Conservation (phyloP, 2,329 filamentous ascomycete species). For the Chaetomium sp. region DNA sequence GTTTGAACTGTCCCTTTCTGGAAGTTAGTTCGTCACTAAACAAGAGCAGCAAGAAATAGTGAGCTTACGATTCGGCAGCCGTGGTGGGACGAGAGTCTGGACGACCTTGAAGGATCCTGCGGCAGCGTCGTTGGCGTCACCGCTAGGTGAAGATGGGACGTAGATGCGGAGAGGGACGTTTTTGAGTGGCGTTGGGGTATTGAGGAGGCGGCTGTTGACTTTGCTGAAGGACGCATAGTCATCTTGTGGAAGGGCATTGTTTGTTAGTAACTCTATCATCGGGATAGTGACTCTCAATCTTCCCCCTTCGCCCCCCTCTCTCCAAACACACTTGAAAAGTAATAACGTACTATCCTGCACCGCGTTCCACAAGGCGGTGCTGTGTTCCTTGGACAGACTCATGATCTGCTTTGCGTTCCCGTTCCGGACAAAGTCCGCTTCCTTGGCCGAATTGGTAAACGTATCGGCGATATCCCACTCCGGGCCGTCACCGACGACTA, state of each 20-base stretch:
- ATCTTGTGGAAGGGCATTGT: conserved; percentile 41
- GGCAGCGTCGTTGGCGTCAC: conserved; percentile 24
- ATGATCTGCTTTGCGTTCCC: conserved; percentile 87
- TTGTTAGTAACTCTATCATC: background rate
- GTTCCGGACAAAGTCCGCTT: conserved; percentile 82
- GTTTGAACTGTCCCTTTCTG: conserved; percentile 34
- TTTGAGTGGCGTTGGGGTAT: conserved; percentile 65
- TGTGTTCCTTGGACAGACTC: conserved; percentile 78
- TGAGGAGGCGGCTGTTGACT: conserved; percentile 71
- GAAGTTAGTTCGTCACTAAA: background rate
- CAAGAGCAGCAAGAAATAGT: background rate
- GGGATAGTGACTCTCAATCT: too few relatives aligned
- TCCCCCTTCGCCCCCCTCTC: too few relatives aligned
- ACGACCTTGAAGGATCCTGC: conserved; percentile 60
- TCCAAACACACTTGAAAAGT: too few relatives aligned
- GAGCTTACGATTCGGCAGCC: conserved; percentile 31
- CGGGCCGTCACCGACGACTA: conserved; percentile 48
- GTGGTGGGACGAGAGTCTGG: conserved; percentile 63
- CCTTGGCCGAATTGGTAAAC: conserved; percentile 59
- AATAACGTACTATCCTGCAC: conserved; percentile 59
- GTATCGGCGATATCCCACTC: conserved; percentile 57
- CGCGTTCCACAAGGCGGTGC: conserved; percentile 72
- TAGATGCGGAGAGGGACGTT: conserved; percentile 88
- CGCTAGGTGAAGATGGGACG: conserved; percentile 59
- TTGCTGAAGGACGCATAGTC: conserved; percentile 66